Conservation (phyloP, 1,284 basidiomycete genomes). For the Cutaneotrichosporon spelunceum region DNA sequence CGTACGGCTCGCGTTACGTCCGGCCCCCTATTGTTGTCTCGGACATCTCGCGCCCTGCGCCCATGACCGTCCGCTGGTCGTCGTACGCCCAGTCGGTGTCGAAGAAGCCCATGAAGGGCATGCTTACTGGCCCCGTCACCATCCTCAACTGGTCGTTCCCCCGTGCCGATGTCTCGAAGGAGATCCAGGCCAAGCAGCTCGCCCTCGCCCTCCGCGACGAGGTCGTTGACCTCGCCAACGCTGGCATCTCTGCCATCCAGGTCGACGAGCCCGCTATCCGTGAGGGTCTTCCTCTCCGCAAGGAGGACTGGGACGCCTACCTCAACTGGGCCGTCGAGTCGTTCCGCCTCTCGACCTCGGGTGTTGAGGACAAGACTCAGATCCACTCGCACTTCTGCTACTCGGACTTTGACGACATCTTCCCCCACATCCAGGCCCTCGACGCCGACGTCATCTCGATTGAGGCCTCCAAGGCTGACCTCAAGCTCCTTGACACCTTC, state of each 20-base stretch:
- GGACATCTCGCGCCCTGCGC: slow-evolving; percentile 86
- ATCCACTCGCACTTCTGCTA: slow-evolving; percentile 90
- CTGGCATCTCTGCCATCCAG: slow-evolving; percentile 96
- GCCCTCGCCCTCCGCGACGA: slow-evolving; percentile 98
- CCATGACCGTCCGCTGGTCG: slow-evolving; percentile 98
- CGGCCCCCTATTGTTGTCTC: slow-evolving; percentile 98
- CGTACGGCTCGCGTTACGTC: slow-evolving; percentile 82
- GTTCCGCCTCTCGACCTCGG: slow-evolving; percentile 92
- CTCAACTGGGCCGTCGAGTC: slow-evolving; percentile 96
- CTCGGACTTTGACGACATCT: slow-evolving; percentile 87
- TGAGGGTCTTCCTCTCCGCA: slow-evolving; percentile 95
- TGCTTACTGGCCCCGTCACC: slow-evolving; percentile 93
- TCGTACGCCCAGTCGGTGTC: slow-evolving; percentile 94
- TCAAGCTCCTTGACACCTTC: slow-evolving; percentile 96
- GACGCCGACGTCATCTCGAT: slow-evolving; percentile 99
- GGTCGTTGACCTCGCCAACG: slow-evolving; percentile 95
- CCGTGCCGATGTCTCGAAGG: slow-evolving; percentile 93
- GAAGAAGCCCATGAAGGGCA: slow-evolving; percentile 97
- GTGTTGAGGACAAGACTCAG: slow-evolving; percentile 86
- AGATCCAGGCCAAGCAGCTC: slow-evolving; percentile 97
- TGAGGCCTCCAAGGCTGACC: slow-evolving; percentile 95
- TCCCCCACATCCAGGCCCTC: slow-evolving; percentile 93
- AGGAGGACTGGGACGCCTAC: slow-evolving; percentile 90
- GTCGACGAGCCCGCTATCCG: slow-evolving; percentile 98
- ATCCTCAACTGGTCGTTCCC: slow-evolving; percentile 99